Evolutionary conservation across 1,284 basidiomycete species (phyloP), one percentile per base, ranked within the genome.

Genomic region (Melampsora larici-populina): DNA sequence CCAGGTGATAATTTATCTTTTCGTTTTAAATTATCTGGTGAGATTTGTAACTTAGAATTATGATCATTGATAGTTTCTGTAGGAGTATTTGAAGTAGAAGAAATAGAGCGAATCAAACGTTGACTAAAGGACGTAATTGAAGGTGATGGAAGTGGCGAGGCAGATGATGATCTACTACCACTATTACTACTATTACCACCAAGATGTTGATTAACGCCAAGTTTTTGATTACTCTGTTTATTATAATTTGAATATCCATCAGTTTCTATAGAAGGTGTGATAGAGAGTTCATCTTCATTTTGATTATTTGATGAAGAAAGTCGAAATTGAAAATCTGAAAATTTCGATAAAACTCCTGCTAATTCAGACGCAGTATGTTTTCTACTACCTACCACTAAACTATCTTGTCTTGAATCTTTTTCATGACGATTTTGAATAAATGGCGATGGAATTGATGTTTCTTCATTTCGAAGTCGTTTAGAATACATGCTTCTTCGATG

Each of bases 281-380:
- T 43, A 43, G 40, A 43, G 13, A 6, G 40, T 58, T 8, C n/a
- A 15, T 58, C 55, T n/a, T n/a, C 21, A 58, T n/a, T 58, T 29
- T 58, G 55, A 29, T n/a, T 4, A 7, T 1, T 9, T n/a, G 55
- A 8, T n/a, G 26, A 7, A n/a, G 55, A 58, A 29, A 58, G n/a
- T n/a, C 26, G 55, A n/a, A 15, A 29, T 58, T 58, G 55, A 29
- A 58, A 58, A 58, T n/a, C 7, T 8, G 55, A 58, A n/a, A 17
- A 58, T 24, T n/a, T 58, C n/a, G 55, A 58, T n/a, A 58, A 29
- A 7, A 29, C 55, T n/a, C 55, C 55, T 8, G 55, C 55, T n/a
- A 58, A 29, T 24, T 58, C n/a, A 29, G 55, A 58, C 8, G 55
- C 55, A 58, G 55, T 58, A 29, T 58, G 55, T 58, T 58, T 58